Conservation (phyloP, 352 stramenopile genomes). For the Pythium vanterpoolii region DNA sequence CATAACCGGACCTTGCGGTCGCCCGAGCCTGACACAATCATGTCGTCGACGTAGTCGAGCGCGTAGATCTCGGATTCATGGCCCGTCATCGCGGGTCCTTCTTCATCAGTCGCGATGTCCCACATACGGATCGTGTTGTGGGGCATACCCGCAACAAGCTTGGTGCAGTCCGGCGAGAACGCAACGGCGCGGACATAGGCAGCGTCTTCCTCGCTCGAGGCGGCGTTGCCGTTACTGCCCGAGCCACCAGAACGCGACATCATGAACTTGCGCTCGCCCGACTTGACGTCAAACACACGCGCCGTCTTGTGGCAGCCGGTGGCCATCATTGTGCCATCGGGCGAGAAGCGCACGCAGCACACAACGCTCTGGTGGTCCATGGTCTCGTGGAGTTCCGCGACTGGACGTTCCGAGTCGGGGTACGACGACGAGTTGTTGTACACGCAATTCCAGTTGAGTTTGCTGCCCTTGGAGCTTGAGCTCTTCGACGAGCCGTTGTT, state of each 20-base stretch:
- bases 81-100: conserved; percentile 75
- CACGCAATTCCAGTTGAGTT: conserved; percentile 83
- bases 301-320: conserved; percentile 85
- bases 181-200: conserved; percentile 82
- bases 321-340: conserved; percentile 83
- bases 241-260: conserved; percentile 63
- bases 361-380: conserved; percentile 89
- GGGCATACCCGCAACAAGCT: conserved; percentile 84
- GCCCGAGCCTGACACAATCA: conserved; percentile 84
- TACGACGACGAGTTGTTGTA: conserved; percentile 75
- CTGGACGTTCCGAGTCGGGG: conserved; percentile 75
- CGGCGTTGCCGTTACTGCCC: conserved; percentile 29
- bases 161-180: conserved; percentile 82
- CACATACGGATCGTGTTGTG: conserved; percentile 87
- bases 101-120: conserved; percentile 85
- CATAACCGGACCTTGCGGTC: conserved; percentile 82
- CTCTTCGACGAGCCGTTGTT: conserved; percentile 62
- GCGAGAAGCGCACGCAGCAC: conserved; percentile 82
- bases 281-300: conserved; percentile 86
- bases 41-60: conserved; percentile 82
- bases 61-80: conserved; percentile 88
- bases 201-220: conserved; percentile 69
- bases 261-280: conserved; percentile 77
- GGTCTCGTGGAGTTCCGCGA: conserved; percentile 82
- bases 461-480: conserved; percentile 75